These are phyloP conservation scores for Penicillium sp. DNA, from an alignment of 2,329 filamentous ascomycete species.

Conservation along the genomic window DNA sequence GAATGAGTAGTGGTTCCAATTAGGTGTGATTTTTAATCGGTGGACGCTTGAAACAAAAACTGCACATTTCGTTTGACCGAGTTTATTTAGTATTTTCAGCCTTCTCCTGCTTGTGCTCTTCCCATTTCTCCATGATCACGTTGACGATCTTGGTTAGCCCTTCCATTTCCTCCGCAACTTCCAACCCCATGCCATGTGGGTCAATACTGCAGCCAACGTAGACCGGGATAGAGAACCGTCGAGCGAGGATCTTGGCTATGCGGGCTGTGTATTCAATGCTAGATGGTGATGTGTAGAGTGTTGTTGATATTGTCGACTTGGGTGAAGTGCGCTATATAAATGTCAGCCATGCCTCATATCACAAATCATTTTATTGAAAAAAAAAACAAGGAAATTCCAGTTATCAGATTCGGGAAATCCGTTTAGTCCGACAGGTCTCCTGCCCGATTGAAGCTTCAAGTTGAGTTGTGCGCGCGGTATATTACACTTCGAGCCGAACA, in stretches of 20 bases:
- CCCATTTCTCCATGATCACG: constrained; percentile 57
- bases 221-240: constrained; percentile 68
- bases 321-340: constrained; percentile 38
- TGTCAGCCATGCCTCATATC: constrained; percentile 7
- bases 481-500: background rate
- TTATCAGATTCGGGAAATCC: background rate
- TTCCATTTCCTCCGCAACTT: constrained; percentile 91
- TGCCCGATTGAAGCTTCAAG: background rate
- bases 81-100: background rate
- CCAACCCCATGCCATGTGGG: constrained; percentile 71
- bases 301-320: constrained; percentile 66
- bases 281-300: constrained; percentile 68
- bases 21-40: background rate
- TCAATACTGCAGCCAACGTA: constrained; percentile 89
- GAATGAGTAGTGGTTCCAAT: background rate
- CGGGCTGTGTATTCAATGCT: constrained; percentile 85
- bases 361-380: background rate
- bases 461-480: background rate
- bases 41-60: background rate
- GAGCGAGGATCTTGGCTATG: constrained; percentile 78
- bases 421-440: background rate
- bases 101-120: constrained; percentile 9
- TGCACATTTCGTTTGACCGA: background rate
- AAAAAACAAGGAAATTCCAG: background rate
- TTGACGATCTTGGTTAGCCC: constrained; percentile 73